These are phyloP conservation scores for Epichloe scottii DNA, from an alignment of 2,329 filamentous ascomycete genomes.

Conservation along the genomic window DNA sequence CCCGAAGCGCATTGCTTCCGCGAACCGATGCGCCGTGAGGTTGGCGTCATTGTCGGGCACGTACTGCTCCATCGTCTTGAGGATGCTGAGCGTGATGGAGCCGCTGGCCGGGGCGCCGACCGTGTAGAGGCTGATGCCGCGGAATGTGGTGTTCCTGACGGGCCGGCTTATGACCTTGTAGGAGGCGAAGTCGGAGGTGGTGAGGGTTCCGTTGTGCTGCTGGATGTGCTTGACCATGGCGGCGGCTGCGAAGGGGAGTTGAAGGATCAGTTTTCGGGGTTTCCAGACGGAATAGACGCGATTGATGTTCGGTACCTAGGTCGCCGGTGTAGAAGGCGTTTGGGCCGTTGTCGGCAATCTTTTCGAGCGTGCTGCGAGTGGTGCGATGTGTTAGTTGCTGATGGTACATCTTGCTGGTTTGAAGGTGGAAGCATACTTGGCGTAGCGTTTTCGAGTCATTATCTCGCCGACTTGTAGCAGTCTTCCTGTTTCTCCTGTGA, in stretches of 20 bases:
- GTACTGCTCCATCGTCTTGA: constrained; percentile 78
- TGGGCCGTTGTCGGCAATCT: constrained; percentile 59
- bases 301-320: constrained; percentile 30
- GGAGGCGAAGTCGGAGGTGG: constrained; percentile 58
- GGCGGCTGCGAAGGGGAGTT: constrained; percentile 38
- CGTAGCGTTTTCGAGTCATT: constrained; percentile 72
- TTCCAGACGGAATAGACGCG: neutral
- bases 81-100: constrained; percentile 56
- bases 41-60: constrained; percentile 43
- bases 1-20: constrained; percentile 81
- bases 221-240: constrained; percentile 60
- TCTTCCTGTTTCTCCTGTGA: constrained; percentile 30
- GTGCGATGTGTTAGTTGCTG: neutral
- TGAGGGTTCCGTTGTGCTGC: constrained; percentile 70
- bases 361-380: constrained; percentile 48
- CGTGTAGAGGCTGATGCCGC: constrained; percentile 57
- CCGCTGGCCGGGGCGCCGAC: constrained; percentile 69
- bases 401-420: neutral
- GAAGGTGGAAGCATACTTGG: constrained; percentile 26
- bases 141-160: constrained; percentile 52
- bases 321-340: constrained; percentile 63
- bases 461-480: constrained; percentile 59
- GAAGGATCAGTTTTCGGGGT: constrained; percentile 5
- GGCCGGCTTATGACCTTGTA: constrained; percentile 58
- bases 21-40: constrained; percentile 66